Percentiles rank a stretch among this genome's conserved stretches.
These are phyloP conservation scores for Colletotrichum graminicola DNA, from an alignment of 2,329 filamentous ascomycete species.

Conservation along the genomic window DNA sequence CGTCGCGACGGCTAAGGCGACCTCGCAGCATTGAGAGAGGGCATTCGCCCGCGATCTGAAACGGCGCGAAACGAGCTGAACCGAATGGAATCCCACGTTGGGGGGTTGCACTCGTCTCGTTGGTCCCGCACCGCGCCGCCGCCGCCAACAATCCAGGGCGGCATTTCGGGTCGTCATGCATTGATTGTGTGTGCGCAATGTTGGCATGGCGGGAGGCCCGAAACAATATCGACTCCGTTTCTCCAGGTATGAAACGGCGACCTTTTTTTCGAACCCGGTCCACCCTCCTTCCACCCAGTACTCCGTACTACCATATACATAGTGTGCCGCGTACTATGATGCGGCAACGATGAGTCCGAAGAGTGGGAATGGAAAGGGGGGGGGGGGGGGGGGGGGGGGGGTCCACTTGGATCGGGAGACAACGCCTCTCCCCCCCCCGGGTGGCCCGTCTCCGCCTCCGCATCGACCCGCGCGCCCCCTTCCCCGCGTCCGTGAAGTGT, in stretches of 20 bases:
- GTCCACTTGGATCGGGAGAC: no score
- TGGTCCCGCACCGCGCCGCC: conserved; percentile 8
- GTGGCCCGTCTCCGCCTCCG: conserved; percentile 32
- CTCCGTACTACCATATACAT: background rate
- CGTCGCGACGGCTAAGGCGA: background rate
- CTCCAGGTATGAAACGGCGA: conserved; percentile 21
- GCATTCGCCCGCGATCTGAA: conserved; percentile 11
- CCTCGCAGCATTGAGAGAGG: background rate
- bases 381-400: no score
- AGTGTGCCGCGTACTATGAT: no score
- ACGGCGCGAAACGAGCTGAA: conserved; percentile 26
- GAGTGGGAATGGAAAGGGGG: conserved; percentile 17
- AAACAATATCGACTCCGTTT: conserved; percentile 12
- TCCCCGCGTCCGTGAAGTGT: conserved; percentile 1
- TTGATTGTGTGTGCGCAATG: conserved; percentile 14
- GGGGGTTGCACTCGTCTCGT: conserved; percentile 24
- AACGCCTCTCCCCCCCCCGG: no score
- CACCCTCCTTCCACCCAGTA: background rate
- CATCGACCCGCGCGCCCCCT: conserved; percentile 3
- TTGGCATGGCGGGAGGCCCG: background rate
- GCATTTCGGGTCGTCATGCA: conserved; percentile 4
- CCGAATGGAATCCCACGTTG: conserved; percentile 8
- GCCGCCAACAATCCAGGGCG: conserved; percentile 1
- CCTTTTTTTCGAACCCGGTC: background rate
- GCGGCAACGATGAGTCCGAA: conserved; percentile 7